Conservation (phyloP, 2,329 filamentous ascomycete genomes). For the Monosporascus sp. region DNA sequence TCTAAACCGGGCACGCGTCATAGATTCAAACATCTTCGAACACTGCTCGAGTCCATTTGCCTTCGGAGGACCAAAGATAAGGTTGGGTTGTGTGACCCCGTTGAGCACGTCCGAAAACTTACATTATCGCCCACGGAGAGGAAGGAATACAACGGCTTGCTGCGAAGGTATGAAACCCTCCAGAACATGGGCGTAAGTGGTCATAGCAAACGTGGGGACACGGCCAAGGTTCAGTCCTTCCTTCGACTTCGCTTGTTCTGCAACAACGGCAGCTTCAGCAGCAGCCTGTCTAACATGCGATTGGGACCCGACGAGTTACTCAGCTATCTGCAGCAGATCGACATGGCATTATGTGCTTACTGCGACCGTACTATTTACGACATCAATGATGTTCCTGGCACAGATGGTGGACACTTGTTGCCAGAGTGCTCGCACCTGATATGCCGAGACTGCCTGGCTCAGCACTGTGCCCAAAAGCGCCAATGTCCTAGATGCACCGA, state of each 20-base stretch:
- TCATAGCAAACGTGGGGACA: neutral
- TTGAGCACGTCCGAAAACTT: neutral
- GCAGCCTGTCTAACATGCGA: neutral
- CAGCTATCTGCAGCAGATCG: neutral
- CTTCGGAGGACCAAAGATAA: neutral
- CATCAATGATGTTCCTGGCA: neutral
- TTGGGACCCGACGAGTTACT: neutral
- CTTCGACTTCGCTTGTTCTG: neutral
- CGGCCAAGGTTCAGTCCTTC: neutral
- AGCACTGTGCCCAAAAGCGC: too few species aligned
- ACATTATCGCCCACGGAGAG: neutral
- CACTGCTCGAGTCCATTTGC: neutral
- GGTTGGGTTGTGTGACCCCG: neutral
- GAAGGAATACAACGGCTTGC: neutral
- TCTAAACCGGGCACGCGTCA: neutral
- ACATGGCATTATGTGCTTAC: neutral
- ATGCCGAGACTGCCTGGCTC: too few species aligned
- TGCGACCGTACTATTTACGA: neutral
- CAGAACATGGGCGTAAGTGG: neutral
- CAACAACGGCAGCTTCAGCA: neutral
- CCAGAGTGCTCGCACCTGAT: neutral
- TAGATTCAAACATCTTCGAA: neutral
- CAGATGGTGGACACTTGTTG: neutral
- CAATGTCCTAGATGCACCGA: too few species aligned
- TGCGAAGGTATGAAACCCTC: neutral